A percentile compares a stretch with the other conserved stretches of the same genome.
Evolutionary conservation across 2,329 filamentous ascomycete species (phyloP).

Genomic region (Hymenoscyphus fructigenus): DNA sequence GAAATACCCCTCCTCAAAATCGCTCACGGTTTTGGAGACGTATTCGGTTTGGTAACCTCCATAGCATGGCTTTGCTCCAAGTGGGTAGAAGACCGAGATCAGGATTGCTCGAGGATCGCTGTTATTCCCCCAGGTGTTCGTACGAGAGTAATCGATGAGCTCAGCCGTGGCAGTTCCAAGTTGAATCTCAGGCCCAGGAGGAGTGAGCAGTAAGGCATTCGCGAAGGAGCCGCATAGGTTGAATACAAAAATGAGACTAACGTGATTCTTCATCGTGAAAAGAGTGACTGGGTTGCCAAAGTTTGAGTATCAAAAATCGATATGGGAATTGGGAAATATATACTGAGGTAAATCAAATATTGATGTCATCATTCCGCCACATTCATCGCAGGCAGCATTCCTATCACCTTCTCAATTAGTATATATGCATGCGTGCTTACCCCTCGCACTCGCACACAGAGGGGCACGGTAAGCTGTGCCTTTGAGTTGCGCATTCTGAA

Average conservation of each 20-base stretch:
- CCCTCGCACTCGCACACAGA: not conserved
- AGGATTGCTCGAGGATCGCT: conserved; percentile 11
- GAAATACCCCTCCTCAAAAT: not conserved
- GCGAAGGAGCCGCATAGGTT: not conserved
- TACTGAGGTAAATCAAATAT: not conserved
- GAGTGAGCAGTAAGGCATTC: not conserved
- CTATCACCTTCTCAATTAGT: not conserved
- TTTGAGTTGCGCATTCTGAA: not conserved
- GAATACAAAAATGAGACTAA: not conserved
- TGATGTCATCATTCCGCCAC: not conserved
- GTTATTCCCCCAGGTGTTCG: conserved; percentile 13
- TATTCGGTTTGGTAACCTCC: conserved; percentile 9
- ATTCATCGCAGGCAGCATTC: not conserved
- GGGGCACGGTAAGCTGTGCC: not conserved
- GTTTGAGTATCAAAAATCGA: not conserved
- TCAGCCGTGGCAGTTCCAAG: conserved; percentile 11
- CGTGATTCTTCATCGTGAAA: not conserved
- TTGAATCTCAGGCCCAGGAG: conserved; percentile 1
- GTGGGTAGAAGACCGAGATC: conserved; percentile 17
- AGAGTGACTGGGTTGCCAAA: not conserved
- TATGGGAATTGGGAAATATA: not conserved
- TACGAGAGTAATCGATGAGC: conserved; percentile 17
- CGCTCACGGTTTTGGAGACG: not conserved
- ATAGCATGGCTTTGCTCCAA: conserved; percentile 14
- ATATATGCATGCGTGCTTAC: not conserved